Base-by-base conservation (phyloP, 352 stramenopile species). In the Phytophthora colocasiae region DNA sequence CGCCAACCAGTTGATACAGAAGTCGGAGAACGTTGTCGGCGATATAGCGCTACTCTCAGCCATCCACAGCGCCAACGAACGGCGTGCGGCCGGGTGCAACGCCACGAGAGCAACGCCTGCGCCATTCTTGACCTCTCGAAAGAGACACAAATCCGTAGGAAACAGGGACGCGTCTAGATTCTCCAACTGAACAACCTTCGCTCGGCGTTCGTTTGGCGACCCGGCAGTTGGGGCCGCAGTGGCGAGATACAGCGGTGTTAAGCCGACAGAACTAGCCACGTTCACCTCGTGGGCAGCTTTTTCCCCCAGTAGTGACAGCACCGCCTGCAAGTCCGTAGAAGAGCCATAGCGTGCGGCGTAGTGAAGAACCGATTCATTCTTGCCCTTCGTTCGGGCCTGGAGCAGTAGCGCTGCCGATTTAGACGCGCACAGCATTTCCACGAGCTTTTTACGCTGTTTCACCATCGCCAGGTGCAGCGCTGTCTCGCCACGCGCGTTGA, bases 391-490 rank as follows among this genome's bases (percentile, higher is more conserved):
- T 66, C 53, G 58, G 15, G 53, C 49, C 15, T 63, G 26, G 34
- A 78, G 46, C 39, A 72, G 46, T 3, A 68, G 19, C 24, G 45
- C 50, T 7, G 58, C 46, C 11, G 49, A 60, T n/a, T 53, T 61
- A 2, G 47, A 72, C 4, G 36, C 14, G 31, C 56, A 72, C 45
- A 76, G 15, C 52, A 73, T 63, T 6, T 72, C 43, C 22, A 77
- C 49, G 4, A 77, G 32, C 15, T 41, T 26, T 39, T 63, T 60
- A 22, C 58, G 59, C 14, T 67, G 54, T 63, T 77, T 67, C 36
- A 74, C 56, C 11, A 80, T 71, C 4, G 63, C 71, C 47, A 80
- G 26, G n/a, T 80, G 71, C 40, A 80, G 47, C 19, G 64, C 63
- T 4, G 72, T 70, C 52, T 77, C 67, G 17, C 68, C 71, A n/a